Percentiles rank a stretch among this genome's conserved stretches.
phyloP scores from a whole-genome alignment of 2,329 filamentous ascomycete species.

The Bipolaris victoriae region DNA sequence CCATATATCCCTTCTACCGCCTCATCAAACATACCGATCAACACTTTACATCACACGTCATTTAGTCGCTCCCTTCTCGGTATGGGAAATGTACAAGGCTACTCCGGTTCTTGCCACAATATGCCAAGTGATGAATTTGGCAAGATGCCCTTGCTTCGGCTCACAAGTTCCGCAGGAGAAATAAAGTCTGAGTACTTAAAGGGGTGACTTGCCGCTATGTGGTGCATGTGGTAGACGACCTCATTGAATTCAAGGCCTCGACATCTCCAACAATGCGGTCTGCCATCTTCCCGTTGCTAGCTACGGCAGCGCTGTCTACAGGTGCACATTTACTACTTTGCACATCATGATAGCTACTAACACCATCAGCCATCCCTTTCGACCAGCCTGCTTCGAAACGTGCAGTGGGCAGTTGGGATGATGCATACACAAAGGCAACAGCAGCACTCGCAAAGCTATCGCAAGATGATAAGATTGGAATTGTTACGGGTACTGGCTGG shows the following conservation, averaged over 20 bases:
- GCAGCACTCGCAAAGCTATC: conserved; percentile 50
- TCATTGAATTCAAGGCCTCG: conserved; percentile 2
- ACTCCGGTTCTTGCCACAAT: conserved; percentile 9
- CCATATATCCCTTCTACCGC: conserved; percentile 28
- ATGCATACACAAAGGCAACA: conserved; percentile 50
- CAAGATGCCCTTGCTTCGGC: conserved; percentile 14
- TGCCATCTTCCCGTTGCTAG: conserved; percentile 32
- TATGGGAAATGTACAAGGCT: conserved; percentile 8
- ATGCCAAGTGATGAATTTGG: conserved; percentile 32
- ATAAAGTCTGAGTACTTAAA: conserved; percentile 30
- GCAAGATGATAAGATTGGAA: conserved; percentile 48
- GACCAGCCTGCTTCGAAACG: conserved; percentile 27
- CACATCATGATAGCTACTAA: conserved; percentile 6
- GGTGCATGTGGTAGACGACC: conserved; percentile 1
- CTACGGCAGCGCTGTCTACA: conserved; percentile 29
- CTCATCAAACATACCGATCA: conserved; percentile 35
- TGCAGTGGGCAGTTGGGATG: conserved; percentile 44
- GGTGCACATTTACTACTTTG: conserved; percentile 19
- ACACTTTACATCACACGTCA: conserved; percentile 33
- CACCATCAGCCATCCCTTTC: conserved; percentile 28
- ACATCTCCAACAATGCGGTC: conserved; percentile 32
- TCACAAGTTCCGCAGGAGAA: conserved; percentile 6
- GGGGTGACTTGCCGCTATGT: conserved; percentile 7
- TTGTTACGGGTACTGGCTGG: conserved; percentile 49
- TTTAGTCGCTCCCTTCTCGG: conserved; percentile 6